phyloP scores from a whole-genome alignment of 2,329 filamentous ascomycete species.

The Penicillium sp. region DNA sequence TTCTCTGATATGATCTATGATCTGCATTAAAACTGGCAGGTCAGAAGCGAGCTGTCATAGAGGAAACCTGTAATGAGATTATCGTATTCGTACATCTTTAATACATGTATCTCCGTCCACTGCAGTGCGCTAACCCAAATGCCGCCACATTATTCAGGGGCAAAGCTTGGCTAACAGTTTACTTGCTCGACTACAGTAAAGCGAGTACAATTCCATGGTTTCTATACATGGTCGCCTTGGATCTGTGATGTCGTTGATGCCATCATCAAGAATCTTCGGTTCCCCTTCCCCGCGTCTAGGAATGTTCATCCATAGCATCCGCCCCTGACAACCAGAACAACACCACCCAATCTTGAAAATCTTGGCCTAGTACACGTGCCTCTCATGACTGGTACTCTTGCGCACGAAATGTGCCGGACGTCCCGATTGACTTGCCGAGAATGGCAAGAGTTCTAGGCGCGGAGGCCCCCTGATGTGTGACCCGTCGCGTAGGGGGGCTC shows the following conservation, averaged over 20 bases:
- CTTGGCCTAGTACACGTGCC: neutral
- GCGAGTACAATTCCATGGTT: neutral
- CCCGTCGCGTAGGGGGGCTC: neutral
- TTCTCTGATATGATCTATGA: neutral
- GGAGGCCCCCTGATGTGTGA: neutral
- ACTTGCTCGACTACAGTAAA: neutral
- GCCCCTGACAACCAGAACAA: constrained; percentile 15
- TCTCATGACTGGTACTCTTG: neutral
- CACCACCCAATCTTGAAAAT: neutral
- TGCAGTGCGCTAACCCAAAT: neutral
- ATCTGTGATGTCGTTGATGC: neutral
- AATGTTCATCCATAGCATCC: constrained; percentile 24
- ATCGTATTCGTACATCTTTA: neutral
- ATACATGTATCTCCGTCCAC: neutral
- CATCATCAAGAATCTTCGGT: constrained; percentile 20
- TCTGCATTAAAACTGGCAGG: neutral
- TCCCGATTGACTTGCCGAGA: neutral
- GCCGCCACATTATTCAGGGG: constrained; percentile 12
- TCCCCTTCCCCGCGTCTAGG: constrained; percentile 2
- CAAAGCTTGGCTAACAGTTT: constrained; percentile 18
- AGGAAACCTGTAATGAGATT: neutral
- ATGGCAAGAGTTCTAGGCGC: neutral
- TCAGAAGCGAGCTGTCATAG: neutral
- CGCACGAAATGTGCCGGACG: neutral
- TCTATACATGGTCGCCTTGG: neutral